phyloP scores from a whole-genome alignment of 139 green algal species.

The Picochlorum sp. region DNA sequence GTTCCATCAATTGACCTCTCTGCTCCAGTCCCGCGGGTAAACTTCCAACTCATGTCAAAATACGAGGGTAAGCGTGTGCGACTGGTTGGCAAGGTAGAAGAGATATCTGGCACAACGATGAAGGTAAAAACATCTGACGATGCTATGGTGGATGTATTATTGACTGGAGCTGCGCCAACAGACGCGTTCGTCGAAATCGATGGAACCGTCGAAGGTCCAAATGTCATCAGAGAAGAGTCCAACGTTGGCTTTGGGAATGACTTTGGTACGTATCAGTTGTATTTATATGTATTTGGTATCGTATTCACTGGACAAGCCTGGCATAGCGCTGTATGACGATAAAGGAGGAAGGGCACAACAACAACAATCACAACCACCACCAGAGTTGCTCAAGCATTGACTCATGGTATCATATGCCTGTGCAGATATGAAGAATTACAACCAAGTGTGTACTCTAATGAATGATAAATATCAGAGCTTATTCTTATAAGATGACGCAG shows the following conservation, averaged over 20 bases:
- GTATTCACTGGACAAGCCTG: neutral
- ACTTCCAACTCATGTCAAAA: constrained; percentile 30
- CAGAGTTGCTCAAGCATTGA: too few species aligned
- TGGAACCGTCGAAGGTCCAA: constrained; percentile 46
- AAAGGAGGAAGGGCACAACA: too few species aligned
- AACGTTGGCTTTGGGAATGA: constrained; percentile 39
- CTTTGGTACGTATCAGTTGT: constrained; percentile 42
- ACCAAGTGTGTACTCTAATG: constrained; percentile 52
- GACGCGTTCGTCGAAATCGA: constrained; percentile 45
- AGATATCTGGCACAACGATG: constrained; percentile 21
- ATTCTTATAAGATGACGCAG: constrained; percentile 22
- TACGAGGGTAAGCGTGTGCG: constrained; percentile 41
- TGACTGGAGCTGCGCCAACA: constrained; percentile 10
- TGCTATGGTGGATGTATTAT: constrained; percentile 29
- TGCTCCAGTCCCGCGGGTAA: constrained; percentile 35
- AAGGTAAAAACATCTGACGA: constrained; percentile 34
- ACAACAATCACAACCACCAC: too few species aligned
- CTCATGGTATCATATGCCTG: neutral
- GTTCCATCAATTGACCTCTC: constrained; percentile 14
- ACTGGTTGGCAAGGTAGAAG: constrained; percentile 38
- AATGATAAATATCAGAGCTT: constrained; percentile 34
- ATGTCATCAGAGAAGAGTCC: constrained; percentile 36
- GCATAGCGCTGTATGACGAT: too few species aligned
- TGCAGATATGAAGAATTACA: constrained; percentile 63
- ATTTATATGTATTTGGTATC: neutral